Evolutionary conservation across 2,329 filamentous ascomycete genomes (phyloP), one percentile per base, ranked within the genome.

Genomic region (Talaromyces albobiverticillius): DNA sequence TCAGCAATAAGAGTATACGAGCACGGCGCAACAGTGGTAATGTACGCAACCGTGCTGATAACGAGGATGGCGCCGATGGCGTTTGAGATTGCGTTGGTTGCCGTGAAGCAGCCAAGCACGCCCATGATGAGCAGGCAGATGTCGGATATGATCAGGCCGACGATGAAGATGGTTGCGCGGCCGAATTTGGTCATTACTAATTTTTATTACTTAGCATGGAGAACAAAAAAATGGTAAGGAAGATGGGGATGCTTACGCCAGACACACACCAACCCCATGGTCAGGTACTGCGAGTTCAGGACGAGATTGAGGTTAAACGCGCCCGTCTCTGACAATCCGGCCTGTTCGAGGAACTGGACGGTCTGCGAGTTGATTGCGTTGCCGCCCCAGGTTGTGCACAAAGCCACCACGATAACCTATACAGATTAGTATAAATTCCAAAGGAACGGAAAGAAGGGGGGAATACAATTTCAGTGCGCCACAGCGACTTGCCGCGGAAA

Each of bases 1-100:
- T 96, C 91, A 1, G 88, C 84, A 5, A 95, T 90, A 11, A 95
- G 82, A 0, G 89, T 93, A 73, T 95, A 96, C 71, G 88, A 90
- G 8, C 95, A 89, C 0, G 90, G 94, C 36, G 91, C 91, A 47
- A 96, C 90, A 0, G 89, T 89, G 46, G 93, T 78, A 68, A 95
- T 89, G 73, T 95, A 96, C 62, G 86, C 82, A 46, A 93, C 75
- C 1, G 91, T 87, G 87, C 88, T 94, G 53, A 86, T 72, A 32
- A 94, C 78, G 87, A 96, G 92, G 71, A 95, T 88, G 57, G 82
- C 82, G 14, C 89, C 90, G 0, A 89, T 94, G 1, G 89, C 89
- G 53, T 93, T 76, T 4, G 88, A 87, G 1, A 93, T 79, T 0
- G 89, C 89, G 1, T 29, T 29, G 26, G 26, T 29, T 29, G 5